Conservation (phyloP, 202 grass and related monocot species). For the Hordeum pubiflorum region DNA sequence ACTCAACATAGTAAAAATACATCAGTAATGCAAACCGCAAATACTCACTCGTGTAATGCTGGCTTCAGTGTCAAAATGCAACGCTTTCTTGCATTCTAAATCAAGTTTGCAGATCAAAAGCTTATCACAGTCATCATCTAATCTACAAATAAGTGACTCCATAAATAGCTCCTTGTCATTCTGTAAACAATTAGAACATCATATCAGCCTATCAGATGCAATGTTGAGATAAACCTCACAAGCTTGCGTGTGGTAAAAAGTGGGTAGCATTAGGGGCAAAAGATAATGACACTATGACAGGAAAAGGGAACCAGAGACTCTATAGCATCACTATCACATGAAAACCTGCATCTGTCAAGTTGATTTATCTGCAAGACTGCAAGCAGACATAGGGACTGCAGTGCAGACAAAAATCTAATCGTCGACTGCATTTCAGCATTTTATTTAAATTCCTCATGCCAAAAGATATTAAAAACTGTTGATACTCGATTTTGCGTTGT, state of each 20-base stretch:
- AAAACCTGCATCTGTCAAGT: background rate
- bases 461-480: background rate
- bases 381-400: slow-evolving; percentile 8
- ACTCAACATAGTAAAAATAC: slow-evolving; percentile 10
- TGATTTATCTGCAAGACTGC: background rate
- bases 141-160: slow-evolving; percentile 94
- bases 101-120: slow-evolving; percentile 87
- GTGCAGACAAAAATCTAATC: background rate
- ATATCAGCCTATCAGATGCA: slow-evolving; percentile 5
- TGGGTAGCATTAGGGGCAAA: background rate
- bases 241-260: background rate
- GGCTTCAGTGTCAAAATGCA: slow-evolving; percentile 84
- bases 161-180: slow-evolving; percentile 76
- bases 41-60: slow-evolving; percentile 32
- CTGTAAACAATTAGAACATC: slow-evolving; percentile 43
- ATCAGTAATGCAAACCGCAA: background rate
- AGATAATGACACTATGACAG: background rate
- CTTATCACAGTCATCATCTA: slow-evolving; percentile 75
- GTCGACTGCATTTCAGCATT: background rate
- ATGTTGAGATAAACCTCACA: background rate
- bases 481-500: background rate
- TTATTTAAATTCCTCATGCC: background rate
- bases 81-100: slow-evolving; percentile 78
- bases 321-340: slow-evolving; percentile 9
- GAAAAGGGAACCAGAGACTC: background rate